A percentile compares a stretch with the other conserved stretches of the same genome.
Conservation (phyloP, 2,329 filamentous ascomycete species). For the Lasiodiplodia gonubiensis region DNA sequence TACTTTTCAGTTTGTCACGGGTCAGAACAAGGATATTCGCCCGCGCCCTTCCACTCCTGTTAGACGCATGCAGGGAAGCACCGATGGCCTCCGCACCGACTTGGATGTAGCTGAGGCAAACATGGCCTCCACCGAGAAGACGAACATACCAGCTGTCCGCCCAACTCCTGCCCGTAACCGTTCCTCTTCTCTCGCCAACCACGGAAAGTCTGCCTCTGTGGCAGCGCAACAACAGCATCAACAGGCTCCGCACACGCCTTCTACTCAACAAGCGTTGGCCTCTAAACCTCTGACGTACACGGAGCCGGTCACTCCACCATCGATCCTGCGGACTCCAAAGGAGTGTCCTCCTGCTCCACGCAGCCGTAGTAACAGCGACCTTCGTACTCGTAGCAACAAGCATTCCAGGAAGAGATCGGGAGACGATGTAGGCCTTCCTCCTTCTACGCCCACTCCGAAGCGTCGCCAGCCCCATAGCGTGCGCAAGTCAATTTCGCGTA, state of each 20-base stretch:
- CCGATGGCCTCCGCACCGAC: neutral
- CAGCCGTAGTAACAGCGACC: neutral
- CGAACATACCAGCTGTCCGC: neutral
- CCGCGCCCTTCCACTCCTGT: neutral
- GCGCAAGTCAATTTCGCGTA: neutral
- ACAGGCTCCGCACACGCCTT: neutral
- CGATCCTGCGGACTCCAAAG: neutral
- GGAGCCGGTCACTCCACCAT: neutral
- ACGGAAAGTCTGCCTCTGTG: neutral
- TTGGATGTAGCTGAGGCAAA: neutral
- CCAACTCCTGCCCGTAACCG: neutral
- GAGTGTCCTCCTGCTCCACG: constrained; percentile 3
- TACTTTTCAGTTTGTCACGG: neutral
- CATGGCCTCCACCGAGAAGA: neutral
- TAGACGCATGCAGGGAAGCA: neutral
- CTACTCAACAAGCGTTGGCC: too few relatives aligned
- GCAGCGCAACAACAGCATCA: neutral
- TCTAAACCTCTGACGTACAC: neutral
- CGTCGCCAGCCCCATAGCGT: neutral
- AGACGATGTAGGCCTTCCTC: neutral
- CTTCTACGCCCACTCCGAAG: neutral
- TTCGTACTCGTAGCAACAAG: neutral
- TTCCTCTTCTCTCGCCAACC: too few relatives aligned
- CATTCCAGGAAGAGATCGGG: constrained; percentile 12
- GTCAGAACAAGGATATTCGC: neutral